Evolutionary conservation across 805 yeast species (phyloP).

Genomic region (Dipodascus geniculatus): DNA sequence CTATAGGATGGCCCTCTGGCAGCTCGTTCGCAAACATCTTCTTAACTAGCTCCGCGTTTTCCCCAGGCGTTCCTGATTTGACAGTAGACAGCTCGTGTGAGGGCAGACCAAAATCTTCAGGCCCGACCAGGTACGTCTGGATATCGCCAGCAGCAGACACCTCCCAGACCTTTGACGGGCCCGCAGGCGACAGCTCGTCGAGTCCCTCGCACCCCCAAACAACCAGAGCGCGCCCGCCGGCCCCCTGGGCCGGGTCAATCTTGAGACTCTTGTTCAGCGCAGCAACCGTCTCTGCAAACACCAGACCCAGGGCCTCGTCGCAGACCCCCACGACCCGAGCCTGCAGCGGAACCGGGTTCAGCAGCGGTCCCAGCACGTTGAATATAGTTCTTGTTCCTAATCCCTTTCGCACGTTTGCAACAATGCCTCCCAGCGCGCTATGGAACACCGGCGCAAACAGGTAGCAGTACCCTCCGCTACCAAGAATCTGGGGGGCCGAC

Average conservation of each 20-base stretch:
- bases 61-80: slow-evolving; percentile 73
- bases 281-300: slow-evolving; percentile 73
- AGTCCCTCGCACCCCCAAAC: slow-evolving; percentile 90
- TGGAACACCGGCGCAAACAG: slow-evolving; percentile 92
- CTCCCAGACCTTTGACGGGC: slow-evolving; percentile 71
- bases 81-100: slow-evolving; percentile 61
- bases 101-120: slow-evolving; percentile 70
- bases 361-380: slow-evolving; percentile 85
- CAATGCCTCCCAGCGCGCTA: slow-evolving; percentile 72
- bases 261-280: slow-evolving; percentile 36
- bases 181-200: slow-evolving; percentile 90
- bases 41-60: slow-evolving; percentile 60
- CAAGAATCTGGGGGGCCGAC: slow-evolving; percentile 47
- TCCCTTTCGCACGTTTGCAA: slow-evolving; percentile 57
- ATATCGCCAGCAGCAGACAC: slow-evolving; percentile 32
- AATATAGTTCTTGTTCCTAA: slow-evolving; percentile 89
- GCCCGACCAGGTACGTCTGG: slow-evolving; percentile 28
- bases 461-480: slow-evolving; percentile 43
- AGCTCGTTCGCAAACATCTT: slow-evolving; percentile 34
- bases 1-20: slow-evolving; percentile 41
- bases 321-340: slow-evolving; percentile 88
- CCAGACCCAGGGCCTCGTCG: slow-evolving; percentile 62
- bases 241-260: slow-evolving; percentile 27
- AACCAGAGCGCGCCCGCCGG: slow-evolving; percentile 48
- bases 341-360: slow-evolving; percentile 77